Conservation (phyloP, 2,329 filamentous ascomycete species). For the Tolypocladium ophioglossoides region DNA sequence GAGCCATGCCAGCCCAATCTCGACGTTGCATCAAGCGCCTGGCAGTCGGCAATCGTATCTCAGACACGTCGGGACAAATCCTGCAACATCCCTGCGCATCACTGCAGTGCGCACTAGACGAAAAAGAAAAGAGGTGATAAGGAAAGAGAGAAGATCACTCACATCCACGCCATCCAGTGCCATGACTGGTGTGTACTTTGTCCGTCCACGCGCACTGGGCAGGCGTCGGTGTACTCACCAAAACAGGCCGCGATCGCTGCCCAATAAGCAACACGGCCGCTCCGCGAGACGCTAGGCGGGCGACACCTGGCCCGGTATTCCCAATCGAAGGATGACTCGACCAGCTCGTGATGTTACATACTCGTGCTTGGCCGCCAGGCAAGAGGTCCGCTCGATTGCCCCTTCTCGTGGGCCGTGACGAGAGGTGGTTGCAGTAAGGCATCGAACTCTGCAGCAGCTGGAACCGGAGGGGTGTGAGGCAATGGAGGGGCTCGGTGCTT, state of each 20-base stretch:
- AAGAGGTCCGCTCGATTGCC: background rate
- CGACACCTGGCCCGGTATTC: background rate
- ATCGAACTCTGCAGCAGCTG: conserved; percentile 6
- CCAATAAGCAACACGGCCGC: background rate
- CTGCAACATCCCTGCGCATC: background rate
- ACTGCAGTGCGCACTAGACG: background rate
- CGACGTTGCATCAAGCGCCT: background rate
- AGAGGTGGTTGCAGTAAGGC: conserved; percentile 3
- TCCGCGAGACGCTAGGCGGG: background rate
- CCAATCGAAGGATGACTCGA: too few species aligned
- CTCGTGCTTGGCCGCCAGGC: background rate
- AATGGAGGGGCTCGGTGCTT: background rate
- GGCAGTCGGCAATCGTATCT: background rate
- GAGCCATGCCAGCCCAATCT: background rate
- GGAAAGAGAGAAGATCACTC: background rate
- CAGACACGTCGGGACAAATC: background rate
- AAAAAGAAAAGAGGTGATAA: background rate
- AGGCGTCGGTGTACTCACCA: background rate
- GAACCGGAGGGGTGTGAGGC: conserved; percentile 7
- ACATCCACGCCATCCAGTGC: background rate
- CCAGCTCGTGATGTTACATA: background rate
- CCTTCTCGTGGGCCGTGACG: background rate
- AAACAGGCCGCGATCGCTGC: background rate
- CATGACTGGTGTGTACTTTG: background rate
- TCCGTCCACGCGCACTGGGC: background rate